Base-by-base conservation (phyloP, 2,329 filamentous ascomycete genomes). In the Penicillium oxalicum region DNA sequence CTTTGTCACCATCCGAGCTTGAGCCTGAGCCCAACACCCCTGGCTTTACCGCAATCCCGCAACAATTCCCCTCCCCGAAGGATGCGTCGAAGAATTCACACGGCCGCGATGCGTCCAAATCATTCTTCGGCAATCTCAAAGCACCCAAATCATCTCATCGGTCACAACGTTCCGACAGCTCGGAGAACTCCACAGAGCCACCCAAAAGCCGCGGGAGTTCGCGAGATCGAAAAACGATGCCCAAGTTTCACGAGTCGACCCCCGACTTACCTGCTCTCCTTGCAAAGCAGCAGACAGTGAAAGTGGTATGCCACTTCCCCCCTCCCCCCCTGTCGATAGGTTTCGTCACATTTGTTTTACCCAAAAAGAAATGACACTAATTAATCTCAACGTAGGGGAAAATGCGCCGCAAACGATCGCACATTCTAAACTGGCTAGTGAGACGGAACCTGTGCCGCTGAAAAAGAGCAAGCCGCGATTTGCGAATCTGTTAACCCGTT, bases 111-210 rank as follows among this genome's bases (percentile, higher is more conserved):
- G 58, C 66, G 3, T 75, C 73, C 3, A 70, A 67, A 42, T 73
- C 71, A 3, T 74, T 75, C 47, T 75, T 75, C 50, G 69, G 71
- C 9, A 74, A 67, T 48, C 61, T 75, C 38, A 74, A 73, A 59
- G 72, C 72, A 5, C 71, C 71, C 3, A 73, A 72, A 53, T 69
- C 71, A 9, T 71, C 70, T 1, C 71, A 74, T 44, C 65, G 62
- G 48, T 52, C 71, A 32, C 69, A 72, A 33, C 58, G 61, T 32
- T 72, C 71, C 18, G 72, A 75, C 48, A 60, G 65, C 36, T 69
- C 66, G 9, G 62, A 62, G 18, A 64, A 68, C 44, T 66, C 61
- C 0, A 59, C 57, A 12, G 69, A 71, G 11, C 66, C 62, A 13
- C 61, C 70, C 1, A 67, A 64, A 53, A 76, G 71, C 50, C 66